Evolutionary conservation across 805 yeast species (phyloP), one percentile per base, ranked within the genome.

Genomic region (Blastobotrys muscicola): DNA sequence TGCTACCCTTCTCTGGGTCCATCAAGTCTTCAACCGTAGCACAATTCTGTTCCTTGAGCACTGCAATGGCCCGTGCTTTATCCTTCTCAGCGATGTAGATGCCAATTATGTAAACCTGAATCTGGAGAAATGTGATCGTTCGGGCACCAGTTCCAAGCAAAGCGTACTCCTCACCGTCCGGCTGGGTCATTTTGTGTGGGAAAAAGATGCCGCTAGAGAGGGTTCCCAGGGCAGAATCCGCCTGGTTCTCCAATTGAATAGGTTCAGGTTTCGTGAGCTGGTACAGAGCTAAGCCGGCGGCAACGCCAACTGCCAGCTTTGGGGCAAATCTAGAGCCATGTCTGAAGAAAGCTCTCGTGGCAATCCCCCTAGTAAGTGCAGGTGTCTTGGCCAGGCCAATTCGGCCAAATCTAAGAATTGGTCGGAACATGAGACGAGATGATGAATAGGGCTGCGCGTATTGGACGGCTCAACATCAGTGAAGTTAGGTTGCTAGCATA

Each of bases 41-140:
- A 20, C 26, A 20, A 12, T 23, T 29, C 20, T 41, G 33, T 15
- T 47, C 23, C 11, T 30, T 38, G 34, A 62, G 46, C n/a, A 56
- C 34, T n/a, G 44, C 33, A 33, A 47, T 47, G 12, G 56, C 58
- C 36, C 43, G 45, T 12, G 33, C 31, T 14, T 48, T 35, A 55
- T 86, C 95, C 0, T 73, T 70, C 5, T 69, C 59, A 4, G 86
- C 81, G 34, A 85, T 68, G 58, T 90, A 90, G 6, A 92, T 65
- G 0, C 95, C 97, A 33, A 85, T 68, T 0, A 85, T 94, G 58
- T 90, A 90, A 1, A 92, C 96, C 53, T 79, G 85, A 67, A 92
- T 77, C 20, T 73, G 71, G 35, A 89, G 53, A 56, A 92, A 84
- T 0, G 97, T 84, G 13, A 90, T 96, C 0, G 82, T 67, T 56